Evolutionary conservation across 2,329 filamentous ascomycete genomes (phyloP).

Genomic region (Diplodia sapinea): DNA sequence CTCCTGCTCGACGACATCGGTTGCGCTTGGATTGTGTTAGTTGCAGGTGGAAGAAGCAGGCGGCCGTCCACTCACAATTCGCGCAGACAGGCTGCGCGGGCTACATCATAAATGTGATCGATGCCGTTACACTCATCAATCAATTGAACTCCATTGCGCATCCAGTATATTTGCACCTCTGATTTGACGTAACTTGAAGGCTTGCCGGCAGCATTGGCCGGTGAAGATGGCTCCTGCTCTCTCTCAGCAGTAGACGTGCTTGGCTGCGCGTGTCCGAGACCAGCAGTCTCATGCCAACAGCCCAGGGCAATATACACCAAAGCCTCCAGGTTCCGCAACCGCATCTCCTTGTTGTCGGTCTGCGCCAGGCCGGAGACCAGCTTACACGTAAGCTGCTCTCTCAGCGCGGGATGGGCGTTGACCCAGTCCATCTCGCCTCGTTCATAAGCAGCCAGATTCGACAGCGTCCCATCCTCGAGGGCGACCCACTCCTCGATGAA

Average conservation of each 20-base stretch:
- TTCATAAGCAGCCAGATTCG: constrained; percentile 47
- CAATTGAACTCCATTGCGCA: constrained; percentile 52
- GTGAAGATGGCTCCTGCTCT: constrained; percentile 21
- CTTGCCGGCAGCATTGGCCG: constrained; percentile 30
- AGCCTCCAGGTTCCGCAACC: constrained; percentile 50
- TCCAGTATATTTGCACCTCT: constrained; percentile 52
- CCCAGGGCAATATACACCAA: constrained; percentile 56
- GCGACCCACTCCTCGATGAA: constrained; percentile 76
- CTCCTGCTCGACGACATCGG: constrained; percentile 30
- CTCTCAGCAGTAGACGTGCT: constrained; percentile 30
- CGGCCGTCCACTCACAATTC: constrained; percentile 33
- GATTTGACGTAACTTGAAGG: constrained; percentile 41
- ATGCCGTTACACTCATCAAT: constrained; percentile 51
- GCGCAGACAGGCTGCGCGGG: constrained; percentile 45
- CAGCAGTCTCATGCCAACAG: constrained; percentile 58
- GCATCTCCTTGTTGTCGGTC: constrained; percentile 33
- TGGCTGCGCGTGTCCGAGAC: constrained; percentile 37
- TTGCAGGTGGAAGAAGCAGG: not conserved
- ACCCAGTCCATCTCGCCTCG: constrained; percentile 67
- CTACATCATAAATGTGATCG: constrained; percentile 47
- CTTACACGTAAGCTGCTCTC: constrained; percentile 62
- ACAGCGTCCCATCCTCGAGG: constrained; percentile 54
- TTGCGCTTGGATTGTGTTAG: constrained; percentile 23
- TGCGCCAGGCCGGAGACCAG: constrained; percentile 44
- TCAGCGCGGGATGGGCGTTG: constrained; percentile 63